These are phyloP conservation scores for Schwanniomyces occidentalis DNA, from an alignment of 805 yeast genomes.

Conservation along the genomic window DNA sequence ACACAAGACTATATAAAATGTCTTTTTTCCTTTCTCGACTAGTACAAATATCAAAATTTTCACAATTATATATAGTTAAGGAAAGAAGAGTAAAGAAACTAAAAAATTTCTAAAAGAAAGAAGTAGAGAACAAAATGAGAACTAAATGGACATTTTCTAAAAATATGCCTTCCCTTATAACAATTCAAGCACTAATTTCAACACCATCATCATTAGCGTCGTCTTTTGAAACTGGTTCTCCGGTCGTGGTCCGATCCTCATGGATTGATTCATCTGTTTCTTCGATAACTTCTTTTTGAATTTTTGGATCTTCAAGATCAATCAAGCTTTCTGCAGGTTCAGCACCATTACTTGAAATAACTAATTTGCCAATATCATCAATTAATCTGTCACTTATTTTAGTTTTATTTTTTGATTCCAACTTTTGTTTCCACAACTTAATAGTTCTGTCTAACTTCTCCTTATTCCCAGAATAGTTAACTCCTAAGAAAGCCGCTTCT, in stretches of 20 bases:
- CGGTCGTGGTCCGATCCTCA: slow-evolving; percentile 5
- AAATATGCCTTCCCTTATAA: no score
- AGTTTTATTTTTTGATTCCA: slow-evolving; percentile 51
- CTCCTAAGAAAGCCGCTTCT: slow-evolving; percentile 82
- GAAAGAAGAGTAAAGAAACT: no score
- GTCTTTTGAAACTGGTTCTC: slow-evolving; percentile 2
- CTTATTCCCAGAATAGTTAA: slow-evolving; percentile 55
- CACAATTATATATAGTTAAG: no score
- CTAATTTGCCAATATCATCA: slow-evolving; percentile 31
- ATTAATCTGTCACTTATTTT: slow-evolving; percentile 63
- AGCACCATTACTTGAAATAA: slow-evolving; percentile 14
- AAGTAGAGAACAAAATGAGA: no score
- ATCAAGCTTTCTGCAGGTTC: slow-evolving; percentile 15
- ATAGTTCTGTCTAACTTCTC: slow-evolving; percentile 50
- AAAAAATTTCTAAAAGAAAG: no score
- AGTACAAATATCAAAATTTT: no score
- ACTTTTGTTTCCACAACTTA: slow-evolving; percentile 64
- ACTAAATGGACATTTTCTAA: no score
- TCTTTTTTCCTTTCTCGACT: no score
- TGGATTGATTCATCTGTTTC: slow-evolving; percentile 16
- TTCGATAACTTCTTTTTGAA: slow-evolving; percentile 37
- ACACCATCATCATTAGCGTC: slow-evolving; percentile 2
- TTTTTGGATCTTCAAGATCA: slow-evolving; percentile 16
- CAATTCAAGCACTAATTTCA: not conserved
- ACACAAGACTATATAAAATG: no score